Base-by-base conservation (phyloP, 352 stramenopile species). In the Saprolegnia diclina region DNA sequence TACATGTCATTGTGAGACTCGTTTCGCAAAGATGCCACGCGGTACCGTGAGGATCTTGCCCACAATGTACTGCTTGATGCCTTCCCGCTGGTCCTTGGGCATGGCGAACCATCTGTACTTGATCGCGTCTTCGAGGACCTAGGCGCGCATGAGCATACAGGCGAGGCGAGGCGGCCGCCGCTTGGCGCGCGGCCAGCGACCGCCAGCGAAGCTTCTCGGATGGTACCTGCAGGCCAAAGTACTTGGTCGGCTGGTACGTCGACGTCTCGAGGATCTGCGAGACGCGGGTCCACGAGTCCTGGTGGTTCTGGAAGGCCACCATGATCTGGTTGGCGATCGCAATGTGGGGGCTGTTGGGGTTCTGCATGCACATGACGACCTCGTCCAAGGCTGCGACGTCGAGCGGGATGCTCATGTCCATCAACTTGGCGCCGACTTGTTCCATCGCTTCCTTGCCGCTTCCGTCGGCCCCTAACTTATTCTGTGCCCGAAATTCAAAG, bases 1-100 rank as follows among this genome's bases (percentile, higher is more conserved):
- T 94, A 74, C 62, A 70, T 21, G 14, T 44, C 22, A 56, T 32
- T 67, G 44, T 54, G 9, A 35, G 19, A 32, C 45, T 71, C 10
- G 44, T 19, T 42, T 54, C 45, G 45, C 29, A 65, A 55, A 5
- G 32, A 57, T 29, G 18, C 1, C 46, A 52, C 73, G 26, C 73
- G 69, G 29, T 64, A 98, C 90, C 74, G 81, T 79, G 40, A 99
- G 90, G 64, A 99, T 86, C 78, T 99, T 99, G 71, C 87, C 84
- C 7, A 99, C 94, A 48, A 99, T 97, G 79, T 98, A 99, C 68
- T 97, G 98, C 83, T 98, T 98, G 73, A 99, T 99, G 50, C 96
- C 96, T 65, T 99, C 93, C 44, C 94, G 92, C 79, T 99, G 96
- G 63, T 98, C 93, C 67, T 89, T 85, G n/a, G 95, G 93, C 67